Base-by-base conservation (phyloP, 441 rosid species). In the Populus hybrid region DNA sequence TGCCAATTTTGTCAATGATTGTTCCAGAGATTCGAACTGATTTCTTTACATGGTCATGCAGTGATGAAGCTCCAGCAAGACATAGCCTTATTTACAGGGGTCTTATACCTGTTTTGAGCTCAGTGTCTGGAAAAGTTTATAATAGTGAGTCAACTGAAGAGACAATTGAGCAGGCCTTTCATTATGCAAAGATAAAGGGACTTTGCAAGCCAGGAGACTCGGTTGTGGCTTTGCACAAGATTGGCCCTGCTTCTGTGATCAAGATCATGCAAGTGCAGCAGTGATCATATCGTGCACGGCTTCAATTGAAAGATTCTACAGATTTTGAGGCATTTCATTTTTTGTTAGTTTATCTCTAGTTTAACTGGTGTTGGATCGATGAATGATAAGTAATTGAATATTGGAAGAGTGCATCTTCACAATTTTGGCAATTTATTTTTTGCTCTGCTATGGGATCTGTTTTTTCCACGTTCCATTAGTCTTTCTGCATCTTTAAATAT, bases 81-180 rank as follows among this genome's bases (percentile, higher is more conserved):
- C 98, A 95, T 77, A 91, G 98, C 83, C 93, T 95, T 40, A 80
- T 95, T 57, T 90, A 85, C 86, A 83, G 99, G 21, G 98, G 98
- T 24, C 46, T 95, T 74, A 81, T 94, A 78, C 98, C 98, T 0
- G 86, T 88, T 77, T 83, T 94, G 46, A 89, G 85, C 76, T 91
- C 91, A 14, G 97, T 94, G 3, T 89, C 95, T 2, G 90, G 89
- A 2, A 86, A 87, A 84, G 93, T 93, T 40, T 91, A 97, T 18
- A 86, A 90, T 65, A 88, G 88, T 23, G 99, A 96, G 79, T 87
- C 98, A 24, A 93, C 98, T 18, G 97, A 89, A 61, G 97, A 90
- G 78, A 86, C 92, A 67, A 77, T 97, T 20, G 95, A 88, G 81
- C 86, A 87, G 79, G 95, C 93, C 2, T 83, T 92, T 26, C 83